A percentile compares a stretch with the other conserved stretches of the same genome.
These are phyloP conservation scores for Aspergillus puulaauensis DNA, from an alignment of 2,329 filamentous ascomycete species.

Conservation along the genomic window DNA sequence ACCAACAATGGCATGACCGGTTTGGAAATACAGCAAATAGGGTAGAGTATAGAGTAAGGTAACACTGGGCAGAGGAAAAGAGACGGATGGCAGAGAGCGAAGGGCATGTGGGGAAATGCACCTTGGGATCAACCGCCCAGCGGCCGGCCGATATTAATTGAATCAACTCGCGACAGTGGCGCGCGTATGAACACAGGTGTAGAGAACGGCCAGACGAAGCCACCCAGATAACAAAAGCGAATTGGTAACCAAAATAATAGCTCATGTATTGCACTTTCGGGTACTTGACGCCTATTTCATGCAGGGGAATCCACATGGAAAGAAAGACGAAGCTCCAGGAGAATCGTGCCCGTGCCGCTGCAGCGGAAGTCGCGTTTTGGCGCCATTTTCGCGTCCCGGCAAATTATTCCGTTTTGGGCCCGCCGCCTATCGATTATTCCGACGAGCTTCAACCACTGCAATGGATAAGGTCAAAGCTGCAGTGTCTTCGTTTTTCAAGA, in stretches of 20 bases:
- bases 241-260: not conserved
- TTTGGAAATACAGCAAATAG: constrained; percentile 13
- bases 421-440: not conserved
- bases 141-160: constrained; percentile 12
- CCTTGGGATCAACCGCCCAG: constrained; percentile 24
- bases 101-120: constrained; percentile 18
- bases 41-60: constrained; percentile 8
- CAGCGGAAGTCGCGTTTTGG: constrained; percentile 23
- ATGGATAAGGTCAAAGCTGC: not conserved
- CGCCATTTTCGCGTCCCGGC: constrained; percentile 18
- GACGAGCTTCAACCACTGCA: not conserved
- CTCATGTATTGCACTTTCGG: not conserved
- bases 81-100: constrained; percentile 7
- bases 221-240: constrained; percentile 15
- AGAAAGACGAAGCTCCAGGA: constrained; percentile 5
- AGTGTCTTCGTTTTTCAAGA: not conserved
- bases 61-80: not conserved
- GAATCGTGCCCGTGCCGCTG: not conserved
- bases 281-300: not conserved
- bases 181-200: constrained; percentile 28
- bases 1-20: constrained; percentile 13
- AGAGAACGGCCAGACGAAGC: constrained; percentile 21
- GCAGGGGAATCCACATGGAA: constrained; percentile 6
- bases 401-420: constrained; percentile 20
- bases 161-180: constrained; percentile 27